Evolutionary conservation across 345 rosid species (phyloP), one percentile per base, ranked within the genome.

Genomic region (Cardamine resedifolia): DNA sequence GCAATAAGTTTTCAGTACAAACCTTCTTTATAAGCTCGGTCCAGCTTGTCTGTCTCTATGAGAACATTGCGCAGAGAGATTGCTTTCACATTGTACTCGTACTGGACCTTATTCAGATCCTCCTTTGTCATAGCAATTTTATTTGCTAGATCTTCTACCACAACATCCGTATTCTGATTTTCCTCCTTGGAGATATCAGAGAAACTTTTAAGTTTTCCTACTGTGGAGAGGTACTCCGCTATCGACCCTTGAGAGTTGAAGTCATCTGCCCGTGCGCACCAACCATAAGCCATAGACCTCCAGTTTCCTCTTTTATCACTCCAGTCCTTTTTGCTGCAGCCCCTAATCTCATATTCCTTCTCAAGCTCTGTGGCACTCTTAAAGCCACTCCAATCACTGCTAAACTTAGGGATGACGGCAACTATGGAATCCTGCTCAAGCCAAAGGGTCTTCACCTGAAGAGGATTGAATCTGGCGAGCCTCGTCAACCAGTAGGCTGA

Each of bases 191-290:
- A 66, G 66, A 90, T 78, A 66, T 78, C 89, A n/a, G 80, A 48
- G 70, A 90, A 58, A 27, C 88, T 89, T 68, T 63, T 82, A 74
- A 93, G 72, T 43, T 72, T 81, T 47, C 94, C 97, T 53, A 73
- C 78, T 21, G 49, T 75, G 7, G 89, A 86, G 47, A 93, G 80
- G 74, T 84, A 81, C 62, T 87, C 88, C 12, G 97, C 94, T 10
- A 93, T 51, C 21, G 70, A 78, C 16, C 96, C 96, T 45, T 78
- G 78, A 14, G 81, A 60, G 26, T 80, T 56, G 65, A 83, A 78
- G 57, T 93, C 98, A 75, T 86, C 96, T 3, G 83, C 81, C 8
- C 89, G 90, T 2, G 96, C 98, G 69, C 83, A 78, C 98, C 98
- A 93, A 2, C 89, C 97, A 70, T 85, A 93, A 16, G 62, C 44